Percentiles rank a stretch among this genome's conserved stretches.
These are phyloP conservation scores for Fusarium sterilihyphosum DNA, from an alignment of 2,329 filamentous ascomycete genomes.

Conservation along the genomic window DNA sequence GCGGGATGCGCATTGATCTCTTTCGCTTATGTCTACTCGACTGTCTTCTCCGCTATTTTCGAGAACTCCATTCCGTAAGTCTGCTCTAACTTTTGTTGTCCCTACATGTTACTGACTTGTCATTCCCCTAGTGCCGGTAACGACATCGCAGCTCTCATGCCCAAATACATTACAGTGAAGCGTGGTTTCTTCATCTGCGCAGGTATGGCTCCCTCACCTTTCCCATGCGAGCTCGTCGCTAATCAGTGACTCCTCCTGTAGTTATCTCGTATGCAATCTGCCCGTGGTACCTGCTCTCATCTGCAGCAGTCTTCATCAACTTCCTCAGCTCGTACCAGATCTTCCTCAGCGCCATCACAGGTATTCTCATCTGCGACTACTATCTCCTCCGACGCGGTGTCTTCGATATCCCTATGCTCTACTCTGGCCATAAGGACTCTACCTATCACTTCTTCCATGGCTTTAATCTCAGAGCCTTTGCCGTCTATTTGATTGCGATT, in stretches of 20 bases:
- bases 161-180: conserved; percentile 10
- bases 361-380: conserved; percentile 13
- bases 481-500: background rate
- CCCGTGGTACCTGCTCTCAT: conserved; percentile 3
- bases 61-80: conserved; percentile 8
- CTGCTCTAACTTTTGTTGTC: rapidly evolving
- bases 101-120: background rate
- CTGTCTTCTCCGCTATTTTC: background rate
- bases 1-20: conserved; percentile 5
- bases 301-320: conserved; percentile 10
- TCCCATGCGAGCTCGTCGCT: background rate
- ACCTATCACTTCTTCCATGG: conserved; percentile 9
- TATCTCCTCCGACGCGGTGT: background rate
- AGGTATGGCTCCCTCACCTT: background rate
- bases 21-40: conserved; percentile 5
- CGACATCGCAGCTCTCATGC: conserved; percentile 13
- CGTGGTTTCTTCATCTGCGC: conserved; percentile 14
- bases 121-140: background rate
- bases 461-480: background rate
- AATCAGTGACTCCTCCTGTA: rapidly evolving
- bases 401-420: conserved; percentile 4
- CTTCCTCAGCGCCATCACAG: conserved; percentile 8
- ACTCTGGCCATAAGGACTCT: background rate
- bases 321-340: conserved; percentile 17
- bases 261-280: conserved; percentile 7